phyloP scores from a whole-genome alignment of 1,139 yeast genomes.

The Geotrichum aggregatum region DNA sequence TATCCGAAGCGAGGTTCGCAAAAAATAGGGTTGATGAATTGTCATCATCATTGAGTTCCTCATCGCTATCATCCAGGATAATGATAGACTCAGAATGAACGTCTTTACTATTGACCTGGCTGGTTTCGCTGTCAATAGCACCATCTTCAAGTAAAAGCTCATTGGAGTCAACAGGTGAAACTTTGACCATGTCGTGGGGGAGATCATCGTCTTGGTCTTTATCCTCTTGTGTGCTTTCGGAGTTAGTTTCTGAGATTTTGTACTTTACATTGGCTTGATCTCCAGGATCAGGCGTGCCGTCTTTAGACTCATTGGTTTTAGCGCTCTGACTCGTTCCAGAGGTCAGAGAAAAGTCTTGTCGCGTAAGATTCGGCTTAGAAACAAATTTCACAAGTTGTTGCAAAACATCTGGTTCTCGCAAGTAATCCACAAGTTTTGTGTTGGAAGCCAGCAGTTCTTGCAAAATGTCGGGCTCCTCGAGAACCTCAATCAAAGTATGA shows the following conservation, averaged over 20 bases:
- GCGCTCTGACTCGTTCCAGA: background rate
- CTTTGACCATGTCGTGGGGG: background rate
- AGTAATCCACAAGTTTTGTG: conserved; percentile 71
- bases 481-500: conserved; percentile 56
- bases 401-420: conserved; percentile 69
- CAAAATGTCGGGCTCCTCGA: conserved; percentile 81
- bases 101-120: background rate
- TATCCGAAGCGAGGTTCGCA: conserved; percentile 87
- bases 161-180: too few relatives aligned
- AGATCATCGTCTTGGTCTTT: background rate
- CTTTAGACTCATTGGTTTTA: conserved; percentile 32
- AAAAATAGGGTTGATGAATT: conserved; percentile 49
- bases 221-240: background rate
- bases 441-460: conserved; percentile 83
- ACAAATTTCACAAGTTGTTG: conserved; percentile 64
- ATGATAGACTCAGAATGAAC: background rate
- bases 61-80: conserved; percentile 8
- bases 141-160: background rate
- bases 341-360: background rate
- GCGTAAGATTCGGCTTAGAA: conserved; percentile 37
- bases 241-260: background rate
- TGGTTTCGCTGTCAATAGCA: background rate
- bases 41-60: conserved; percentile 29
- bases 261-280: too few relatives aligned
- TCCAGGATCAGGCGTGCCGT: conserved; percentile 16